Evolutionary conservation across 352 stramenopile genomes (phyloP), one percentile per base, ranked within the genome.

Genomic region (Phytophthora fragariaefolia): DNA sequence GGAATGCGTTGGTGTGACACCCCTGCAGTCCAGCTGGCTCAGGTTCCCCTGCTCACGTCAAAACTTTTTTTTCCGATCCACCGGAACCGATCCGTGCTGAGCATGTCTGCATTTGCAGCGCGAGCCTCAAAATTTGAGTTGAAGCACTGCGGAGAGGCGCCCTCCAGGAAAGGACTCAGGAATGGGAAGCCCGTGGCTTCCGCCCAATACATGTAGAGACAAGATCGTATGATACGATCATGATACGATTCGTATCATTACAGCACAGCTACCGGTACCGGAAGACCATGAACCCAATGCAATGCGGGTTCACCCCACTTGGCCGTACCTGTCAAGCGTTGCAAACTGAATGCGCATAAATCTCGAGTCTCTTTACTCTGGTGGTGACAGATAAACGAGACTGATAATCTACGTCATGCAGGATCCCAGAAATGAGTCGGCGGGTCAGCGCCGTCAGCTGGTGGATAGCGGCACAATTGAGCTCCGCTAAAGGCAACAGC

Each of bases 61-160:
- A 70, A 66, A 46, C 15, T 66, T 66, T 70, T 34, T 24, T 66
- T 66, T 70, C 45, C 13, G 23, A 58, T 69, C 61, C 46, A 45
- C 22, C 36, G 15, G 54, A 65, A 59, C 5, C 17, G 47, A 57
- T 56, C 50, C 32, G 24, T 17, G n/a, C 34, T 49, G 22, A 66
- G 6, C 18, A 6, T 9, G 26, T 30, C 23, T 15, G 30, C 23
- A 27, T n/a, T n/a, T n/a, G n/a, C n/a, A n/a, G n/a, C n/a, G n/a
- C n/a, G n/a, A n/a, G n/a, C 48, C 48, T 10, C 26, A 63, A 57
- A 46, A 56, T 36, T 58, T 50, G 57, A 32, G 30, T 54, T 55
- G 10, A 63, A 61, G 17, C 20, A 28, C 32, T 15, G 20, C 43
- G 22, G 22, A 56, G 30, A 42, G 17, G 24, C 57, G 22, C 28